phyloP scores from a whole-genome alignment of 306 rosid genomes.

The Psophocarpus tetragonolobus region DNA sequence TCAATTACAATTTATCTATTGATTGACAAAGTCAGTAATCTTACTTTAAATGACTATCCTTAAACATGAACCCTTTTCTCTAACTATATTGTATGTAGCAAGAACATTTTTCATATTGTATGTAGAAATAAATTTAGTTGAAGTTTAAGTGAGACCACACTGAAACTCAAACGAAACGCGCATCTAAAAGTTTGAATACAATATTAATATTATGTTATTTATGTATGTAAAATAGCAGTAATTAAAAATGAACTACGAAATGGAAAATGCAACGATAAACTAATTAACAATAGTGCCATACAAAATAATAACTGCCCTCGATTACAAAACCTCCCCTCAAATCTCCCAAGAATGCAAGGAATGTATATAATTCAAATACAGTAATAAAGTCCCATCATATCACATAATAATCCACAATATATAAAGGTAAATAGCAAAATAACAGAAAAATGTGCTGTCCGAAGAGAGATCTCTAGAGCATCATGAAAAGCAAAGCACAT shows the following conservation, averaged over 20 bases:
- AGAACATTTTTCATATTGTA: no score
- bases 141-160: background rate
- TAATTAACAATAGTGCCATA: slow-evolving; percentile 32
- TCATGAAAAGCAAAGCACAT: slow-evolving; percentile 47
- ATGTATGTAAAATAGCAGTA: background rate
- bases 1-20: no score
- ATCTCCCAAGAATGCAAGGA: slow-evolving; percentile 73
- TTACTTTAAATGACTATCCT: no score
- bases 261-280: slow-evolving; percentile 15
- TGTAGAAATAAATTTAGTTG: background rate
- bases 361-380: slow-evolving; percentile 45
- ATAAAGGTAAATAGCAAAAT: slow-evolving; percentile 32
- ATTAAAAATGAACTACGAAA: background rate
- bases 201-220: no score
- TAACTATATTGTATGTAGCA: no score
- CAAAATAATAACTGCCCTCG: slow-evolving; percentile 31
- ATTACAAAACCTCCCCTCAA: slow-evolving; percentile 49
- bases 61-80: no score
- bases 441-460: slow-evolving; percentile 17
- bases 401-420: slow-evolving; percentile 36
- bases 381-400: slow-evolving; percentile 43
- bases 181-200: background rate
- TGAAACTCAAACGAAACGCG: background rate
- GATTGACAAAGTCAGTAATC: no score
- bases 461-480: slow-evolving; percentile 48